Conservation (phyloP, 805 yeast genomes). For the Pichia rugopelliculosa region DNA sequence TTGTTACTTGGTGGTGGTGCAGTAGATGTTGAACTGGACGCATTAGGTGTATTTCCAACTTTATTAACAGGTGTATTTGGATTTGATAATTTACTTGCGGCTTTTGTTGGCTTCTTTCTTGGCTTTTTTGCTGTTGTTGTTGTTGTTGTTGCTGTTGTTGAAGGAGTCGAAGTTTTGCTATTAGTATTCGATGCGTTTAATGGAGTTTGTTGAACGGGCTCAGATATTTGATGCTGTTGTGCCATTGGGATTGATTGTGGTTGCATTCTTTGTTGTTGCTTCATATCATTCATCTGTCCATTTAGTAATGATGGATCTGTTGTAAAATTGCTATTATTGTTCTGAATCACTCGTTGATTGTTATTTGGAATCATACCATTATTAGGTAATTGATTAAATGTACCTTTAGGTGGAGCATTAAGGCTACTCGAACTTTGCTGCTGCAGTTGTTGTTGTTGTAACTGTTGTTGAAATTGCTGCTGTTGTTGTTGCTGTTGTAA, state of each 20-base stretch:
- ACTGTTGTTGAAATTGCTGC: conserved; percentile 19
- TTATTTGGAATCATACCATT: background rate
- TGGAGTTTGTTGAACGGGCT: background rate
- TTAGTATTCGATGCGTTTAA: background rate
- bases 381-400: conserved; percentile 9
- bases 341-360: background rate
- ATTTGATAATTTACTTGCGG: background rate
- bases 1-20: conserved; percentile 8
- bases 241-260: background rate
- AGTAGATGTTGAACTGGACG: background rate
- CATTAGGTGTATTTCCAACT: background rate
- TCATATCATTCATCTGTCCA: background rate
- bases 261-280: background rate
- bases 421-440: conserved; percentile 9
- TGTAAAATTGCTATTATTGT: background rate
- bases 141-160: background rate
- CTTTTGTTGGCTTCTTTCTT: background rate
- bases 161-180: background rate
- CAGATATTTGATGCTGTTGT: background rate
- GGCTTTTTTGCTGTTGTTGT: background rate
- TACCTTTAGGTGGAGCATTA: conserved; percentile 1
- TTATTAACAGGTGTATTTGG: background rate
- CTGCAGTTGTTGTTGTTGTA: conserved; percentile 17
- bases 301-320: background rate
- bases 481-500: conserved; percentile 24